Evolutionary conservation across 306 rosid genomes (phyloP).

Genomic region (Cicer pinnatifidum): DNA sequence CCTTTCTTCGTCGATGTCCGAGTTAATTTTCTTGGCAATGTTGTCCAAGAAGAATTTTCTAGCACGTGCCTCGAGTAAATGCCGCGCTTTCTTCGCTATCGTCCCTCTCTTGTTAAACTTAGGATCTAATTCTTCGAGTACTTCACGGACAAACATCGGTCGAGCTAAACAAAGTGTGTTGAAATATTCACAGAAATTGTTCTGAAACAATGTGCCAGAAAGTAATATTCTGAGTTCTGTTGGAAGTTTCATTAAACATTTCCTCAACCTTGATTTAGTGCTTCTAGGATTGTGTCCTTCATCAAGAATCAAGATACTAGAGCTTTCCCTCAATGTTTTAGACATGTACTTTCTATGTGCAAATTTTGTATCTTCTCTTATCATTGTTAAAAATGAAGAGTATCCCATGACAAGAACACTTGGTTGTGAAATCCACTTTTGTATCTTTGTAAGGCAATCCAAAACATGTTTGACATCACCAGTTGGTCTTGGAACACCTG

Average conservation of each 20-base stretch:
- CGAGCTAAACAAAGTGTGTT: constrained; percentile 90
- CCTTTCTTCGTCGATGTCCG: constrained; percentile 63
- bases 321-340: constrained; percentile 78
- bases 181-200: constrained; percentile 89
- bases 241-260: constrained; percentile 80
- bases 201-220: constrained; percentile 93
- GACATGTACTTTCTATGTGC: constrained; percentile 80
- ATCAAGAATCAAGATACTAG: constrained; percentile 74
- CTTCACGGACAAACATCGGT: constrained; percentile 74
- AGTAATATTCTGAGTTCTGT: constrained; percentile 80
- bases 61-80: constrained; percentile 68
- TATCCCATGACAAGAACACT: constrained; percentile 96
- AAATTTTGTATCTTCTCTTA: constrained; percentile 77
- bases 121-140: constrained; percentile 69
- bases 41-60: constrained; percentile 80
- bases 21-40: constrained; percentile 78
- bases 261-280: constrained; percentile 84
- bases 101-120: constrained; percentile 59
- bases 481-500: constrained; percentile 64
- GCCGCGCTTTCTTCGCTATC: constrained; percentile 46
- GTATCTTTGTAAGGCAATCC: constrained; percentile 77
- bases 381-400: constrained; percentile 72
- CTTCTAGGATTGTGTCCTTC: constrained; percentile 99
- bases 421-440: constrained; percentile 81
- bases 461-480: constrained; percentile 73